Conservation (phyloP, 179 eudicot genomes). For the Corrigiola litoralis region DNA sequence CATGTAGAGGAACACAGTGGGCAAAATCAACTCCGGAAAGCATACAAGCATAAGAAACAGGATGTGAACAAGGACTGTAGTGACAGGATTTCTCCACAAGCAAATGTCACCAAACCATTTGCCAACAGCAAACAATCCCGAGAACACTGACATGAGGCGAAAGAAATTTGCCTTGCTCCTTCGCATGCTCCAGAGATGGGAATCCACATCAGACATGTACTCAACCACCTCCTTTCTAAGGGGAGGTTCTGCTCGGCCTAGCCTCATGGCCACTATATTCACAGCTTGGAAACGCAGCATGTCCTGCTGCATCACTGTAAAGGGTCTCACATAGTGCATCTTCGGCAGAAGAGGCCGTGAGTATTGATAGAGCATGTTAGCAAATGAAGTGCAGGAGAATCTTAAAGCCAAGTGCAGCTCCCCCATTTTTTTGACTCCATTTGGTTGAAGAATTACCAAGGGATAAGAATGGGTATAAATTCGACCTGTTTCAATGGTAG, state of each 20-base stretch:
- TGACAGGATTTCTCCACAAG: slow-evolving; percentile 87
- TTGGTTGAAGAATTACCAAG: slow-evolving; percentile 69
- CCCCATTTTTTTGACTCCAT: slow-evolving; percentile 95
- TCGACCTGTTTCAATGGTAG: slow-evolving; percentile 87
- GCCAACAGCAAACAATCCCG: slow-evolving; percentile 67
- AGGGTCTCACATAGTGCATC: slow-evolving; percentile 89
- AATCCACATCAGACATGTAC: slow-evolving; percentile 90
- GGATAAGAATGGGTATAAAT: slow-evolving; percentile 93
- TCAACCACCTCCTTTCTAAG: slow-evolving; percentile 87
- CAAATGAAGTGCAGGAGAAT: slow-evolving; percentile 78
- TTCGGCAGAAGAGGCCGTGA: slow-evolving; percentile 78
- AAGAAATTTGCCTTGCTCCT: slow-evolving; percentile 92
- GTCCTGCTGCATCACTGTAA: slow-evolving; percentile 78
- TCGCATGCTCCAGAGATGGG: slow-evolving; percentile 97
- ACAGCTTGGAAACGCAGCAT: slow-evolving; percentile 91
- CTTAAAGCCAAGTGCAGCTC: slow-evolving; percentile 81
- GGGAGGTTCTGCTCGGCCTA: slow-evolving; percentile 89
- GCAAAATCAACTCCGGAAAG: slow-evolving; percentile 82
- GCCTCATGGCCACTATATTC: slow-evolving; percentile 74
- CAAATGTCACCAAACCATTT: slow-evolving; percentile 85
- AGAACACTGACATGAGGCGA: slow-evolving; percentile 76
- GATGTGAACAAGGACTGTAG: slow-evolving; percentile 79
- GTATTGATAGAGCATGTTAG: slow-evolving; percentile 77
- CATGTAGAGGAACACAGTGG: slow-evolving; percentile 86
- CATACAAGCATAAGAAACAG: slow-evolving; percentile 82